Evolutionary conservation across 140 eudicot genomes (phyloP).

Genomic region (Oenanthe javanica): DNA sequence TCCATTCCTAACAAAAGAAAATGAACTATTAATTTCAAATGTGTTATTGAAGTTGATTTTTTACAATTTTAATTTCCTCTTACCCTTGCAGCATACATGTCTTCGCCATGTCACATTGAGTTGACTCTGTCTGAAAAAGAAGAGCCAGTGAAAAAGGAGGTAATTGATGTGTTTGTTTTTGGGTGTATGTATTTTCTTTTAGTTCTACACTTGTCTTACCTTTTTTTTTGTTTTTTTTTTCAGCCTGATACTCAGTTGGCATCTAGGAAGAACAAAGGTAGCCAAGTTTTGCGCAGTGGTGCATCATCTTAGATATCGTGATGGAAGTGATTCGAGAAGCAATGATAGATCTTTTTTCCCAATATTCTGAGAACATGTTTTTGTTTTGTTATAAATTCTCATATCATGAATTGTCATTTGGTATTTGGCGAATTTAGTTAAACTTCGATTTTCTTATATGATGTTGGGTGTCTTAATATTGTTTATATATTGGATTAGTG

Average conservation of each 20-base stretch:
- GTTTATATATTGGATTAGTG: background rate
- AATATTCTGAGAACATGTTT: constrained; percentile 10
- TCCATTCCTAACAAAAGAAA: background rate
- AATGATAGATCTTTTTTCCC: constrained; percentile 18
- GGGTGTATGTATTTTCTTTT: background rate
- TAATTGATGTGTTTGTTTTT: background rate
- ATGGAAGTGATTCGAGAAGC: background rate
- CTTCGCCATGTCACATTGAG: constrained; percentile 45
- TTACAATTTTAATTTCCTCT: background rate
- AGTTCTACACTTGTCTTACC: background rate
- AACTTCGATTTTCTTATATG: background rate
- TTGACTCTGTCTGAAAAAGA: constrained; percentile 42
- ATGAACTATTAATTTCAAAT: background rate
- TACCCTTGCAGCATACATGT: constrained; percentile 39
- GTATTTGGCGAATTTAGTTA: background rate
- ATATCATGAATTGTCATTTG: background rate
- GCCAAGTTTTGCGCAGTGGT: constrained; percentile 27
- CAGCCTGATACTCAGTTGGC: constrained; percentile 58
- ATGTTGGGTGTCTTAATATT: background rate
- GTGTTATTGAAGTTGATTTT: background rate
- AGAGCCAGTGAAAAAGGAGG: constrained; percentile 52
- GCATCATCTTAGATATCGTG: constrained; percentile 17
- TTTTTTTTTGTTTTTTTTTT: background rate
- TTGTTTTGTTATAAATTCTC: constrained; percentile 15
- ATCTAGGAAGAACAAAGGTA: constrained; percentile 39